Evolutionary conservation across 2,329 filamentous ascomycete genomes (phyloP), one percentile per base, ranked within the genome.

Genomic region (Raffaelea albimanens): DNA sequence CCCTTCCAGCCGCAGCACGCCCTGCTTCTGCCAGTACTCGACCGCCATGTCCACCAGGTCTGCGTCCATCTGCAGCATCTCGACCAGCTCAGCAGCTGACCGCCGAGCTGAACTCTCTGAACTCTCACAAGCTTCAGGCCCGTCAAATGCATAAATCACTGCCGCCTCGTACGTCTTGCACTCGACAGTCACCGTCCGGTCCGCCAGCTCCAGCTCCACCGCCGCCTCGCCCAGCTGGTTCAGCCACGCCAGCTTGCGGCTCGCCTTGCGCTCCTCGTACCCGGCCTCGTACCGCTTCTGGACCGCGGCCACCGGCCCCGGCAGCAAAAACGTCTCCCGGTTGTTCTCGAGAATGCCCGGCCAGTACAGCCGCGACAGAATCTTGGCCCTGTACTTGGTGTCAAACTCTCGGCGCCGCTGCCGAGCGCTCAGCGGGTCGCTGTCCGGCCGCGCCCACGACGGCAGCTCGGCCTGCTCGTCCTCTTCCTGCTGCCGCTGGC

Each of bases 331-430:
- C 3, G 72, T 70, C 48, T 87, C 83, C 51, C 82, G 76, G 44
- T 85, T 78, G n/a, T n/a, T n/a, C n/a, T n/a, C n/a, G n/a, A n/a
- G n/a, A 20, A 95, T 71, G 10, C 82, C 76, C 0, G 93, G 93
- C 93, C 93, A 98, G 70, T 94, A 98, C 52, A 95, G 81, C 20
- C 89, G 80, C 1, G 90, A 96, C 5, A 97, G 71, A 45, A 97
- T 91, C 61, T 93, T 90, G 25, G 88, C 81, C 57, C 90, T 83
- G 46, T 87, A 79, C 14, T 57, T 52, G 10, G 54, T 62, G 33
- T 65, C 61, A n/a, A n/a, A 49, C 62, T 64, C 22, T 38, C 63
- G 34, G 65, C 61, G 48, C 62, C 65, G 31, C 20, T 34, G 29
- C n/a, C n/a, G n/a, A n/a, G n/a, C n/a, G 33, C 33, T 40, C 25